Conservation (phyloP, 768 basidiomycete genomes). For the Leccinum rimulosum region DNA sequence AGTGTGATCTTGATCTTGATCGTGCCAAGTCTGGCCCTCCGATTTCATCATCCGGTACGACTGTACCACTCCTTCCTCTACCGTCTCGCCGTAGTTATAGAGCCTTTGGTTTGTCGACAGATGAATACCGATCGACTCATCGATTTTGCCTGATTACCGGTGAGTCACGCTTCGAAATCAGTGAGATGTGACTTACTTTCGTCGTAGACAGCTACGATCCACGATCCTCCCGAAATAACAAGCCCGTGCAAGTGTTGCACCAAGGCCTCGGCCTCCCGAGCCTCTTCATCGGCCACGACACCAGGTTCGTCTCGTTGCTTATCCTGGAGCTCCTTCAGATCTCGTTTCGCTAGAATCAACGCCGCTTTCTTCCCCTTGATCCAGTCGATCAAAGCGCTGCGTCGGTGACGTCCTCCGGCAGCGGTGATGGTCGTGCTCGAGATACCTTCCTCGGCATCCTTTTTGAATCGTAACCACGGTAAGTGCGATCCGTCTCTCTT, state of each 20-base stretch:
- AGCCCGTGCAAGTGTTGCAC: not conserved
- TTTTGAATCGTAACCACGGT: not conserved
- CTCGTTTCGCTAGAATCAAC: not conserved
- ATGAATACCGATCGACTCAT: not conserved
- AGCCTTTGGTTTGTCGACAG: not conserved
- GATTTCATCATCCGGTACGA: not conserved
- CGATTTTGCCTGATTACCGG: not conserved
- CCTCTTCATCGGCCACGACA: not conserved
- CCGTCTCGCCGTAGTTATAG: not conserved
- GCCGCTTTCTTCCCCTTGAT: not conserved
- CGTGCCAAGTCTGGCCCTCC: not conserved
- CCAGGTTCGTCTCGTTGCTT: not conserved
- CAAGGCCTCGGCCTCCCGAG: not conserved
- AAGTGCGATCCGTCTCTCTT: not conserved
- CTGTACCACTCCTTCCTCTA: not conserved
- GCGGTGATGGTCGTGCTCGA: not conserved
- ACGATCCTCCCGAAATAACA: not conserved
- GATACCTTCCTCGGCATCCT: not conserved
- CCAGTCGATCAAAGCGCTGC: not conserved
- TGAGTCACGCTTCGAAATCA: no score
- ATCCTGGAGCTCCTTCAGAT: not conserved
- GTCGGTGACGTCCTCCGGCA: not conserved
- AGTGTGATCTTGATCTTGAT: not conserved
- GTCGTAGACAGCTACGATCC: not conserved
- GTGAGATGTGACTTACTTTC: not conserved